Evolutionary conservation across 345 rosid genomes (phyloP), one percentile per base, ranked within the genome.

Genomic region (Dimocarpus longan): DNA sequence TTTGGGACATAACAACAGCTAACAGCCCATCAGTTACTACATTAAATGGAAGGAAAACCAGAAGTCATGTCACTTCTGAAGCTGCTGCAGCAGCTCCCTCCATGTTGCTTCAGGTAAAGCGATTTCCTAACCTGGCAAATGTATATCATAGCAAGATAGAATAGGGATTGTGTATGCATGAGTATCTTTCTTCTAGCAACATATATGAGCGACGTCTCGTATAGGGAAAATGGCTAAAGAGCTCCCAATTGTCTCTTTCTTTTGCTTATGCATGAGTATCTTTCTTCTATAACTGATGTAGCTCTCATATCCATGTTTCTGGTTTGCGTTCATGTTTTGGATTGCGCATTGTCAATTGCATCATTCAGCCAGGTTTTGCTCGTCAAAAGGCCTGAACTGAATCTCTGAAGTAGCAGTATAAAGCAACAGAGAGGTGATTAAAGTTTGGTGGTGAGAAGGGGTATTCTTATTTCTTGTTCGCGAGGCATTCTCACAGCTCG

Each of bases 31-130:
- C 95, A 0, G 80, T 85, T 59, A 66, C 79, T 66, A 84, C 85
- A 43, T 52, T 73, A 50, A 91, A 84, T 80, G 89, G 91, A 82
- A 91, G 98, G 77, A 93, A 92, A 88, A 92, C 92, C 26, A 92
- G 90, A 87, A 92, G 92, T 83, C 90, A 93, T 75, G 87, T 82
- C n/a, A 64, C 54, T 71, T 68, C 86, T 57, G 93, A 92, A 76
- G 83, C 88, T 66, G 75, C 81, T 60, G 82, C 86, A 77, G 82
- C 85, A 77, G 88, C 84, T 79, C 98, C 97, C 71, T 95, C 98
- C 69, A 84, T 91, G 95, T 93, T 95, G 82, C 98, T 93, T 86
- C 98, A 93, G 98, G 98, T 93, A 80, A 46, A n/a, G 22, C 80
- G 6, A 70, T 26, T 12, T 4, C 68, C 60, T 19, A 73, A 37